A percentile compares a stretch with the other conserved stretches of the same genome.
Evolutionary conservation across 2,329 filamentous ascomycete genomes (phyloP).

Genomic region (Ophiocordyceps polyrhachis-furcata): DNA sequence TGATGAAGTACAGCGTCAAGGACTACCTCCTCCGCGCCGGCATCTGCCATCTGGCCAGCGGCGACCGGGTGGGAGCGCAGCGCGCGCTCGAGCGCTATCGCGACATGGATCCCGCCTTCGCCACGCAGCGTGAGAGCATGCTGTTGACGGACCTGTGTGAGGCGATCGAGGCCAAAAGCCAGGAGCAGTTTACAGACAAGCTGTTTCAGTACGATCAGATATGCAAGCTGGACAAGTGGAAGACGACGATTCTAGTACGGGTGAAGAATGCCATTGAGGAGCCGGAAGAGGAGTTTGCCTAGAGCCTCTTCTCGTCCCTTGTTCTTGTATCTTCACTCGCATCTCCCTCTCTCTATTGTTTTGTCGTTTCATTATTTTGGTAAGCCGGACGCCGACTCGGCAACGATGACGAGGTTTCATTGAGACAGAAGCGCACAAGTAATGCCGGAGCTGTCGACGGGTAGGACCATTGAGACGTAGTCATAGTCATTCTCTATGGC

Average conservation of each 20-base stretch:
- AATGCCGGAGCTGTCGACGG: not conserved
- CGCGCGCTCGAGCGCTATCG: conserved; percentile 68
- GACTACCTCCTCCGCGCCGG: conserved; percentile 91
- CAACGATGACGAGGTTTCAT: not conserved
- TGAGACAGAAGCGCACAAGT: not conserved
- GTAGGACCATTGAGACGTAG: not conserved
- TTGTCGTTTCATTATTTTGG: not conserved
- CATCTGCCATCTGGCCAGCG: conserved; percentile 62
- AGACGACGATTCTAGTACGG: conserved; percentile 66
- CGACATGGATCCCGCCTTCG: conserved; percentile 62
- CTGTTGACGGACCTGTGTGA: conserved; percentile 60
- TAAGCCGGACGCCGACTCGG: not conserved
- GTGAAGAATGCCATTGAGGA: conserved; percentile 70
- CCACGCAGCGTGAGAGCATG: conserved; percentile 60
- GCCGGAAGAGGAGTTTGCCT: conserved; percentile 24
- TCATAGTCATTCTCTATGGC: not conserved
- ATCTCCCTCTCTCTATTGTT: not conserved
- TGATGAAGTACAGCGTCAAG: conserved; percentile 88
- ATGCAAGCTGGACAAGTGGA: conserved; percentile 93
- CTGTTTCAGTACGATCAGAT: conserved; percentile 80
- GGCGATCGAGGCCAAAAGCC: conserved; percentile 58
- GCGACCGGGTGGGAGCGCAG: conserved; percentile 60
- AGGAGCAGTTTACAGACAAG: conserved; percentile 70
- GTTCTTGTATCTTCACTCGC: not conserved
- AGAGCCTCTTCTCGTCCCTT: conserved; percentile 2